Evolutionary conservation across 2,329 filamentous ascomycete genomes (phyloP).

Genomic region (Davidsoniella australis): DNA sequence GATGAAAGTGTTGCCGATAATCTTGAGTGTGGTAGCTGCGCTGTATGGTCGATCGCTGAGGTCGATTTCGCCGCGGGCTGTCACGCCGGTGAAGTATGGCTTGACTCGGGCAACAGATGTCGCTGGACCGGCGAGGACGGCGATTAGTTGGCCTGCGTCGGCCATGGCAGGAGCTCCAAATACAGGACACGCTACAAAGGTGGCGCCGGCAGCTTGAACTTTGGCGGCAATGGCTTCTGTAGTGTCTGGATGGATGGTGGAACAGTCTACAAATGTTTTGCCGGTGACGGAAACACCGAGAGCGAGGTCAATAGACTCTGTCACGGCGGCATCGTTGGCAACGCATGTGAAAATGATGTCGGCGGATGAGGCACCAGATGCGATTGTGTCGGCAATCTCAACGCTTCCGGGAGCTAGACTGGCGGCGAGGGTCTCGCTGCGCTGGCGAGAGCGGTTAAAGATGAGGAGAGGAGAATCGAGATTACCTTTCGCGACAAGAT

Average conservation of each 20-base stretch:
- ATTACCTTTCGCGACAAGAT: slow-evolving; percentile 60
- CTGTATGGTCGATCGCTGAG: slow-evolving; percentile 52
- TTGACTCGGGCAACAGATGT: slow-evolving; percentile 44
- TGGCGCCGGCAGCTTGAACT: slow-evolving; percentile 41
- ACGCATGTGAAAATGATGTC: slow-evolving; percentile 75
- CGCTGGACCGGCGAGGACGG: slow-evolving; percentile 51
- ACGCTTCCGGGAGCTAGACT: slow-evolving; percentile 44
- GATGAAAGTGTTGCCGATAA: slow-evolving; percentile 77
- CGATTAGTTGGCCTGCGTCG: slow-evolving; percentile 52
- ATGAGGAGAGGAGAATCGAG: slow-evolving; percentile 56
- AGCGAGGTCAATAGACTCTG: slow-evolving; percentile 40
- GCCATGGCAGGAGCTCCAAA: slow-evolving; percentile 58
- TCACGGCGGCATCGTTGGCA: slow-evolving; percentile 59
- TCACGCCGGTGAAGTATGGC: slow-evolving; percentile 58
- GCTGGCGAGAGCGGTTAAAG: slow-evolving; percentile 60
- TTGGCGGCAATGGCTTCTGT: slow-evolving; percentile 47
- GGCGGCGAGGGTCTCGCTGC: slow-evolving; percentile 45
- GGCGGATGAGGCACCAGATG: slow-evolving; percentile 47
- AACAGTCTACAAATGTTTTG: slow-evolving; percentile 77
- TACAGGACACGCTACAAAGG: slow-evolving; percentile 56
- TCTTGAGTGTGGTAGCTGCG: slow-evolving; percentile 55
- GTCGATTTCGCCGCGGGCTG: slow-evolving; percentile 51
- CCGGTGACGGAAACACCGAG: slow-evolving; percentile 38
- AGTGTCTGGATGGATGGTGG: slow-evolving; percentile 72
- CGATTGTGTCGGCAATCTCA: slow-evolving; percentile 44